These are phyloP conservation scores for Dioscorea dumetorum DNA, from an alignment of 106 monocot genomes.

Conservation along the genomic window DNA sequence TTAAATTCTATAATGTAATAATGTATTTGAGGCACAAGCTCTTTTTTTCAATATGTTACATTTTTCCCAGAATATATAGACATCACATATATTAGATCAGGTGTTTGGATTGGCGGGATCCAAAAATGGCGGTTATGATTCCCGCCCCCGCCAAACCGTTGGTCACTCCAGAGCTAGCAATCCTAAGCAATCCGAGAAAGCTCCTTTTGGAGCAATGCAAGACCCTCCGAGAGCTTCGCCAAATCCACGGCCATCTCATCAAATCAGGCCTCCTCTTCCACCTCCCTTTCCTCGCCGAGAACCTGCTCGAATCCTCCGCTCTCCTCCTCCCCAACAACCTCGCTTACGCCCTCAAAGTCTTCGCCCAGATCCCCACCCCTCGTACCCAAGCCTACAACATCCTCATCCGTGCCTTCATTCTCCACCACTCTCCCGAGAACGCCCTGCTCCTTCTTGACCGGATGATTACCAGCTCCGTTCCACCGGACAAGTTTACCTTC, in stretches of 20 bases:
- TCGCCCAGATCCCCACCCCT: constrained; percentile 19
- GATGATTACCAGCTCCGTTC: constrained; percentile 24
- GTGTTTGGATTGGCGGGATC: too few relatives aligned
- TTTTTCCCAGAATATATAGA: too few relatives aligned
- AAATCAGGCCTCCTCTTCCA: constrained; percentile 26
- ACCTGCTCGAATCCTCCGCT: constrained; percentile 50
- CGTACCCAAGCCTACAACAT: constrained; percentile 36
- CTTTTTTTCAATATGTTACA: too few relatives aligned
- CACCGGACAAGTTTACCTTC: constrained; percentile 39
- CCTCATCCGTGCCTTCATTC: constrained; percentile 48
- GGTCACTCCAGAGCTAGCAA: background rate
- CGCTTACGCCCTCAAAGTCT: constrained; percentile 42
- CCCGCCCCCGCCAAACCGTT: constrained; percentile 2
- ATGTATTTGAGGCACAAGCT: too few relatives aligned
- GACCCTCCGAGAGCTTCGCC: constrained; percentile 34
- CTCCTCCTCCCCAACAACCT: constrained; percentile 34
- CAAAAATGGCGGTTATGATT: background rate
- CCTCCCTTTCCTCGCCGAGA: constrained; percentile 18
- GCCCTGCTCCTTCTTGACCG: constrained; percentile 24
- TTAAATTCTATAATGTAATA: too few relatives aligned
- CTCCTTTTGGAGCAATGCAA: constrained; percentile 35
- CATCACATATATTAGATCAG: too few relatives aligned
- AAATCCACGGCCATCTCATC: constrained; percentile 49
- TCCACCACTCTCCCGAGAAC: constrained; percentile 1
- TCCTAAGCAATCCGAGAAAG: constrained; percentile 11